Percentiles rank a stretch among this genome's conserved stretches.
Conservation (phyloP, 192 early-diverging fungal species). For the Coemansia sp. region DNA sequence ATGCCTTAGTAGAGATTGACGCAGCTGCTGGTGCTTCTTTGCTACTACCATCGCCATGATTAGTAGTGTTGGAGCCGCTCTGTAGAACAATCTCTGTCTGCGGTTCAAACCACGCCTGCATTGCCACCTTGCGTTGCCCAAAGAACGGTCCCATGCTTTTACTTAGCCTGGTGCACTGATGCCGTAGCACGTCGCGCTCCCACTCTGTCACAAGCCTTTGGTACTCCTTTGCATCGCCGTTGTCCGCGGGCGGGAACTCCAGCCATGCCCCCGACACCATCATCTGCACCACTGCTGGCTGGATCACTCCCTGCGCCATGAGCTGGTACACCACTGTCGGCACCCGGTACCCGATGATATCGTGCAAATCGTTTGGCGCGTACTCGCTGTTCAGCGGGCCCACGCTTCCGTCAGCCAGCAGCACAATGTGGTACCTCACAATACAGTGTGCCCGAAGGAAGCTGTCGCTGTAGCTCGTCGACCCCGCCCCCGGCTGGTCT, state of each 20-base stretch:
- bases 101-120: slow-evolving; percentile 64
- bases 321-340: slow-evolving; percentile 72
- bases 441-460: slow-evolving; percentile 73
- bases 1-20: not conserved
- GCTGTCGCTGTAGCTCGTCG: slow-evolving; percentile 68
- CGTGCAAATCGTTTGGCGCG: slow-evolving; percentile 79
- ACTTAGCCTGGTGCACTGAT: slow-evolving; percentile 61
- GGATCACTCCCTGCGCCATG: slow-evolving; percentile 65
- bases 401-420: slow-evolving; percentile 70
- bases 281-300: slow-evolving; percentile 66
- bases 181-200: slow-evolving; percentile 59
- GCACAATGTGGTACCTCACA: slow-evolving; percentile 70
- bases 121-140: slow-evolving; percentile 64
- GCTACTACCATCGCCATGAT: not conserved
- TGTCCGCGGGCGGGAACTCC: slow-evolving; percentile 74
- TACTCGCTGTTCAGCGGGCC: slow-evolving; percentile 62
- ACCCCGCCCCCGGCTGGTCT: slow-evolving; percentile 58
- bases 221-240: slow-evolving; percentile 81
- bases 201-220: slow-evolving; percentile 63
- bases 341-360: slow-evolving; percentile 77
- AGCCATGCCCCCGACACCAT: slow-evolving; percentile 66
- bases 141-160: slow-evolving; percentile 66
- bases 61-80: not conserved
- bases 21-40: not conserved
- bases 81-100: slow-evolving; percentile 43